Evolutionary conservation across 495 filamentous ascomycete species (phyloP).

Genomic region (Cryomyces minteri): DNA sequence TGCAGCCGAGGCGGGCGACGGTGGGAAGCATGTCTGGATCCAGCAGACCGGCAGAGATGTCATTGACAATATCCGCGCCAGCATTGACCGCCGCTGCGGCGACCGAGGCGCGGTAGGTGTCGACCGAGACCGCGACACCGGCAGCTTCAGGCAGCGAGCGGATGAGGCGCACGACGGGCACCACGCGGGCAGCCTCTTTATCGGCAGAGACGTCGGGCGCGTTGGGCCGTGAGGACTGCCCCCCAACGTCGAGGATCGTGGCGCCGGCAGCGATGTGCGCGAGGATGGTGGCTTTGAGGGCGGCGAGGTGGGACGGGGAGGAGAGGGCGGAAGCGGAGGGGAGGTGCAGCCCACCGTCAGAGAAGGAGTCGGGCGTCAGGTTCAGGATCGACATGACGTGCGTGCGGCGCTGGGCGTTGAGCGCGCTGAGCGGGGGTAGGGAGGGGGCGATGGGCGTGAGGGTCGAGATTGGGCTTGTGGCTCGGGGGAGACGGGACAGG

Average conservation of each 20-base stretch:
- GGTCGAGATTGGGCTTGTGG: slow-evolving; percentile 38
- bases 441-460: slow-evolving; percentile 44
- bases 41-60: slow-evolving; percentile 70
- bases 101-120: slow-evolving; percentile 80
- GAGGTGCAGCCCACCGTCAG: slow-evolving; percentile 59
- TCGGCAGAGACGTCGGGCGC: slow-evolving; percentile 41
- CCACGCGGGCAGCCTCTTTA: slow-evolving; percentile 61
- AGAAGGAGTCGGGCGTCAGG: slow-evolving; percentile 93
- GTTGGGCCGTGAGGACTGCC: slow-evolving; percentile 74
- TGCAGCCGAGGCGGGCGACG: slow-evolving; percentile 59
- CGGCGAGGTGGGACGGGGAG: slow-evolving; percentile 11
- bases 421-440: slow-evolving; percentile 41
- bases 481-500: slow-evolving; percentile 41
- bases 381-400: slow-evolving; percentile 90
- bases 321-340: slow-evolving; percentile 12
- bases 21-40: slow-evolving; percentile 72
- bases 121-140: slow-evolving; percentile 58
- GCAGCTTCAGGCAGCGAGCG: slow-evolving; percentile 42
- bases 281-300: slow-evolving; percentile 31
- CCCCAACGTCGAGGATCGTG: slow-evolving; percentile 80
- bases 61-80: slow-evolving; percentile 89
- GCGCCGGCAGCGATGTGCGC: slow-evolving; percentile 43
- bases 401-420: slow-evolving; percentile 45
- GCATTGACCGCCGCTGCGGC: slow-evolving; percentile 63
- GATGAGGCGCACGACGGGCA: slow-evolving; percentile 60